Conservation (phyloP, 805 yeast genomes). For the Saccharomycopsis fermentans region DNA sequence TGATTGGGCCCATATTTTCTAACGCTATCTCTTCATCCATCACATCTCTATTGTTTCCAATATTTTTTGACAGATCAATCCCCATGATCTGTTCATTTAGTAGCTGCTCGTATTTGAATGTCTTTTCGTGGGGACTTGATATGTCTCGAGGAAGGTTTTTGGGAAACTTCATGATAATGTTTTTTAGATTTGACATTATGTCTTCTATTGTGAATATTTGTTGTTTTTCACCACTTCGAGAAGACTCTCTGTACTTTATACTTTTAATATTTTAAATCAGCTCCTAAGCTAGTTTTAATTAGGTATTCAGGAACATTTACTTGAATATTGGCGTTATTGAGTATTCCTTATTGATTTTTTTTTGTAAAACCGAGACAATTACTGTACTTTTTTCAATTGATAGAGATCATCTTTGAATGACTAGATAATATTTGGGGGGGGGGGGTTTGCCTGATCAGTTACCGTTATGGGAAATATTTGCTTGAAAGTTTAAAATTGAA, state of each 20-base stretch:
- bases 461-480: not conserved
- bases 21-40: conserved; percentile 2
- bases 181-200: not conserved
- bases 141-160: not conserved
- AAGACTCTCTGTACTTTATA: too few species aligned
- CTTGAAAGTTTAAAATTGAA: not conserved
- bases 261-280: too few species aligned
- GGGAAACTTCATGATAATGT: not conserved
- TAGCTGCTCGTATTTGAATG: conserved; percentile 8
- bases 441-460: not conserved
- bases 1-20: not conserved
- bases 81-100: conserved; percentile 7
- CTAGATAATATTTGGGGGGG: too few species aligned
- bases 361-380: too few species aligned
- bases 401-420: too few species aligned
- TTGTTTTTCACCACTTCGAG: too few species aligned
- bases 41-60: not conserved
- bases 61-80: not conserved
- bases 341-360: not conserved
- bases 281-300: too few species aligned
- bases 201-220: too few species aligned
- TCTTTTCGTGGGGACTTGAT: not conserved
- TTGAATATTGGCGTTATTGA: too few species aligned
- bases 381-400: too few species aligned
- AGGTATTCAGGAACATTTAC: too few species aligned